Conservation (phyloP, 2,329 filamentous ascomycete genomes). For the Phialophora expanda region DNA sequence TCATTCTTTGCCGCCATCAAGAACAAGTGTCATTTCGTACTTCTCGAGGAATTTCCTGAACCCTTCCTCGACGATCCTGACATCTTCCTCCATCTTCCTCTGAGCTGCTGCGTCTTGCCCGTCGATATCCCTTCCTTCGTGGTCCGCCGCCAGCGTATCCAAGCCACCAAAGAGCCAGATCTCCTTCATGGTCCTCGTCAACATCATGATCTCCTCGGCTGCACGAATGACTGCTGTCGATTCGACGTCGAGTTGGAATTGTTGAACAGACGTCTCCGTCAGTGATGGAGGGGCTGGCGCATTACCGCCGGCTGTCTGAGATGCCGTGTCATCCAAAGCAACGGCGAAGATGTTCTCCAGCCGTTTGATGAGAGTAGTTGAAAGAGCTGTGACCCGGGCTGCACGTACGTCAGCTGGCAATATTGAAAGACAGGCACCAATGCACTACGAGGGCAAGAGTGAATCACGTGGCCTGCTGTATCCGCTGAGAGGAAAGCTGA, state of each 20-base stretch:
- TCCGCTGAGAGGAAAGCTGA: neutral
- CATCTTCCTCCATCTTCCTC: constrained; percentile 54
- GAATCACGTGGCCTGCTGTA: neutral
- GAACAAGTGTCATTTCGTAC: constrained; percentile 29
- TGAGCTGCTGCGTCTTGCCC: constrained; percentile 47
- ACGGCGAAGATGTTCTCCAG: constrained; percentile 37
- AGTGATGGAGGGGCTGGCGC: constrained; percentile 29
- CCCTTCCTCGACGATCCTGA: constrained; percentile 48
- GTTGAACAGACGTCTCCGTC: constrained; percentile 62
- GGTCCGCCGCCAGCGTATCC: constrained; percentile 56
- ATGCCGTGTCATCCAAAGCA: constrained; percentile 26
- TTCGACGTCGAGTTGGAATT: constrained; percentile 59
- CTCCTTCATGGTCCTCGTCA: constrained; percentile 68
- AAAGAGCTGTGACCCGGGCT: constrained; percentile 36
- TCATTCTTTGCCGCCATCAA: neutral
- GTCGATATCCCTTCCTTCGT: constrained; percentile 48
- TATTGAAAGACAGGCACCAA: neutral
- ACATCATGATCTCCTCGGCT: constrained; percentile 65
- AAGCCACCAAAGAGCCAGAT: constrained; percentile 70
- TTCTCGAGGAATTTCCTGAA: constrained; percentile 34
- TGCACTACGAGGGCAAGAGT: neutral
- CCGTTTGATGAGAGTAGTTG: constrained; percentile 35
- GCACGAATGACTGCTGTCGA: constrained; percentile 64
- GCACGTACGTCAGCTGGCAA: constrained; percentile 7
- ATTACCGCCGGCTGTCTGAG: constrained; percentile 9